Base-by-base conservation (phyloP, 148 eudicot species). In the Pharnaceum exiguum region DNA sequence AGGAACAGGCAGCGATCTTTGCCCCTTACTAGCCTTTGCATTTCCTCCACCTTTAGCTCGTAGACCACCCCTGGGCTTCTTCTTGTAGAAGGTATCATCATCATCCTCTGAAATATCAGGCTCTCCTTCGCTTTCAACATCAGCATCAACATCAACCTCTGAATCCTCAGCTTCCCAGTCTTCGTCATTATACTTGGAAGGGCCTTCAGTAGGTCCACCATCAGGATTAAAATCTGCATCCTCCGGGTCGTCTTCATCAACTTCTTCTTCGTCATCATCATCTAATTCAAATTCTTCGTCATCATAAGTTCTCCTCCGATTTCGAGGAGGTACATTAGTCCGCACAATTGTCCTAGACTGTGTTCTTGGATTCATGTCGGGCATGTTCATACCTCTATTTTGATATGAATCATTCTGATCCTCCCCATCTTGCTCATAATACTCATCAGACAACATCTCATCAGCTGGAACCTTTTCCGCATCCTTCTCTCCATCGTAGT, bases 401-500 rank as follows among this genome's bases (percentile, higher is more conserved):
- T 75, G 94, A 69, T 76, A 46, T 11, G 82, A 66, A 48, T 83
- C 95, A 57, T 67, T 83, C 67, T 72, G 95, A 56, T 85, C 95
- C 71, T 86, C 95, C 52, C 83, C 90, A 73, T 93, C 91, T 70
- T 85, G 95, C 66, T 93, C 99, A 18, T 85, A 93, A 63, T 93
- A 93, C 62, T 93, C 96, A 79, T 93, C 99, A 49, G 99, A 93
- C 79, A 85, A 66, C 95, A 91, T 91, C 62, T 93, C 96, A 63
- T 93, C 99, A 0, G 73, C 85, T 10, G 89, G 80, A 51, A 70
- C 80, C 74, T 78, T 82, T 10, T 76, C 77, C 22, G 55, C 44
- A 39, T 75, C 77, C 71, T 81, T 79, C 47, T 69, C 75, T 54
- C 43, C 77, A 6, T 51, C 81, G 40, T 58, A 77, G 37, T 68